A percentile compares a stretch with the other conserved stretches of the same genome.
These are phyloP conservation scores for Sporothrix curviconia DNA, from an alignment of 2,329 filamentous ascomycete species.

Conservation along the genomic window DNA sequence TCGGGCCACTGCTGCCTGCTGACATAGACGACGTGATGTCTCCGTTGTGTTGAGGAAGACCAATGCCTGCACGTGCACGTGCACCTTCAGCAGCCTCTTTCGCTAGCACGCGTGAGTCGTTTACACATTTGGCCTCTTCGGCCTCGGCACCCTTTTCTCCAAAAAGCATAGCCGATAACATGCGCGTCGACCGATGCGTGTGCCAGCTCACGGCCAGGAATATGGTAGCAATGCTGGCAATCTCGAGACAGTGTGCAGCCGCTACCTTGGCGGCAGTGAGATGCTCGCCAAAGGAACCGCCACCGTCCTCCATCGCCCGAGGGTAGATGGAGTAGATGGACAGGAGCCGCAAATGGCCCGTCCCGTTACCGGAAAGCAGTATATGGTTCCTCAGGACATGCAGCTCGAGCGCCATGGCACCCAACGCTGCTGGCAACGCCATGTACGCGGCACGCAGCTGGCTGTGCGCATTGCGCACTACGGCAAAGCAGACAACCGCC, in stretches of 20 bases:
- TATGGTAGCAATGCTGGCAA: background rate
- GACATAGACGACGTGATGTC: too few relatives aligned
- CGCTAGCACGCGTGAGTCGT: too few relatives aligned
- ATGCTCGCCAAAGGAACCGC: background rate
- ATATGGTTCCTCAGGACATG: conserved; percentile 56
- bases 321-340: background rate
- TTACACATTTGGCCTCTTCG: background rate
- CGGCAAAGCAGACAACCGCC: conserved; percentile 46
- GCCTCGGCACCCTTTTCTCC: background rate
- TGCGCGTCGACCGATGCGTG: background rate
- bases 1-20: too few relatives aligned
- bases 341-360: conserved; percentile 37
- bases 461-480: conserved; percentile 43
- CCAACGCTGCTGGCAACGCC: conserved; percentile 45
- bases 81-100: too few relatives aligned
- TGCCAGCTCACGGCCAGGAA: conserved; percentile 1
- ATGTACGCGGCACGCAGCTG: conserved; percentile 38
- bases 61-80: too few relatives aligned
- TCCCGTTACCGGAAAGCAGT: conserved; percentile 53
- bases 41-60: too few relatives aligned
- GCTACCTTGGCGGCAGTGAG: background rate
- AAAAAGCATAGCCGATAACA: background rate
- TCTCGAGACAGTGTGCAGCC: background rate
- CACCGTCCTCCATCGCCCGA: background rate
- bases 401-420: conserved; percentile 51